Evolutionary conservation across 768 basidiomycete genomes (phyloP).

Genomic region (Hemileccinum impolitum): DNA sequence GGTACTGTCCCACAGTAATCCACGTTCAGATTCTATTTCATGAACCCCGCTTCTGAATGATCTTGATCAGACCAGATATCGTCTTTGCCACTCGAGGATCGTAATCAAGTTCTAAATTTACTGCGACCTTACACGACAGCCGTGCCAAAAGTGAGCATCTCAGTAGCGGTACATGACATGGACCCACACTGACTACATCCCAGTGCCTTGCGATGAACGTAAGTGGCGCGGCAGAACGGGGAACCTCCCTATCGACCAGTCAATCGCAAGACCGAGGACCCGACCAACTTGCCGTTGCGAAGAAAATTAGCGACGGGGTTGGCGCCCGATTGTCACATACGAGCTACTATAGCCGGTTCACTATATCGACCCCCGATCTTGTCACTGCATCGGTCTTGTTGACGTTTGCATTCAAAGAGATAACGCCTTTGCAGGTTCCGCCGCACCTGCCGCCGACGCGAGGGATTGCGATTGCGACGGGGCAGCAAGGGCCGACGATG

Average conservation of each 20-base stretch:
- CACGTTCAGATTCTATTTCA: slow-evolving; percentile 24
- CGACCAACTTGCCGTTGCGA: slow-evolving; percentile 2
- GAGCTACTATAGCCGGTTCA: slow-evolving; percentile 21
- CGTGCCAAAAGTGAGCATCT: slow-evolving; percentile 26
- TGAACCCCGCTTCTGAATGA: slow-evolving; percentile 24
- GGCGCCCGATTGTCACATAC: slow-evolving; percentile 10
- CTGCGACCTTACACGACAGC: slow-evolving; percentile 40
- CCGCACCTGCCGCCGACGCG: slow-evolving; percentile 50
- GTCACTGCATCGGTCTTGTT: slow-evolving; percentile 48
- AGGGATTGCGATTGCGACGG: slow-evolving; percentile 40
- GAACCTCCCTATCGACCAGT: slow-evolving; percentile 19
- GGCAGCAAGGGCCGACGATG: slow-evolving; percentile 49
- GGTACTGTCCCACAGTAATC: slow-evolving; percentile 36
- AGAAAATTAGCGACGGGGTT: slow-evolving; percentile 9
- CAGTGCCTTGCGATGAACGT: slow-evolving; percentile 25
- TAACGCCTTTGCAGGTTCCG: slow-evolving; percentile 41
- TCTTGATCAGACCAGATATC: slow-evolving; percentile 37
- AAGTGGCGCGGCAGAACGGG: slow-evolving; percentile 21
- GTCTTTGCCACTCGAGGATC: slow-evolving; percentile 34
- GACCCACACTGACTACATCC: slow-evolving; percentile 18
- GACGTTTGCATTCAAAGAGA: slow-evolving; percentile 51
- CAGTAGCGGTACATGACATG: slow-evolving; percentile 2
- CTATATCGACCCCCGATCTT: slow-evolving; percentile 34
- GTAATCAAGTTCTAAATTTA: slow-evolving; percentile 39
- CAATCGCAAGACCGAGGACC: slow-evolving; percentile 21